Evolutionary conservation across 2,329 filamentous ascomycete genomes (phyloP).

Genomic region (Arachnomyces sp.): DNA sequence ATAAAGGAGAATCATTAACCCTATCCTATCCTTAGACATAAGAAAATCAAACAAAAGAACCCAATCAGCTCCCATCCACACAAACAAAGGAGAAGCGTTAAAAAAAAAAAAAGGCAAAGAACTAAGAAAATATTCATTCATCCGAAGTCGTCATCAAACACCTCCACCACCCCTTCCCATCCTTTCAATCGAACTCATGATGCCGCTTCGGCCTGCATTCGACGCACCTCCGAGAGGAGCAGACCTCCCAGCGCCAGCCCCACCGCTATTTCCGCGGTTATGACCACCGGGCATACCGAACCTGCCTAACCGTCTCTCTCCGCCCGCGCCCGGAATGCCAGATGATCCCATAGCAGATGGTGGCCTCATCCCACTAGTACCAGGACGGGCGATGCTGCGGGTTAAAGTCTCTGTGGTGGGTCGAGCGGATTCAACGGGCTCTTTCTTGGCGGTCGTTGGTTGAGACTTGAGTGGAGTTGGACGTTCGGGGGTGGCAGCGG

Average conservation of each 20-base stretch:
- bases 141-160: neutral
- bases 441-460: neutral
- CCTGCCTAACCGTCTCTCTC: slow-evolving; percentile 23
- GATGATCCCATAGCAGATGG: slow-evolving; percentile 18
- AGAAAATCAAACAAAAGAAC: neutral
- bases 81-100: neutral
- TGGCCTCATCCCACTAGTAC: slow-evolving; percentile 6
- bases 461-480: slow-evolving; percentile 1
- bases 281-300: slow-evolving; percentile 25
- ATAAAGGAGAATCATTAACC: neutral
- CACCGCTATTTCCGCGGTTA: slow-evolving; percentile 28
- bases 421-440: slow-evolving; percentile 1
- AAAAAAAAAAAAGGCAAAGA: neutral
- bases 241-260: slow-evolving; percentile 7
- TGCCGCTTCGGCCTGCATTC: slow-evolving; percentile 53
- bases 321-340: no score
- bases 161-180: slow-evolving; percentile 54
- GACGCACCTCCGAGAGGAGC: slow-evolving; percentile 24
- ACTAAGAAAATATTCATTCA: no score
- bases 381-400: neutral
- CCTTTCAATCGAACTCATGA: slow-evolving; percentile 79
- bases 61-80: neutral
- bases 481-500: slow-evolving; percentile 7
- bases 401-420: slow-evolving; percentile 1
- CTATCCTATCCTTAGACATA: neutral